These are phyloP conservation scores for Liquidambar formosana DNA, from an alignment of 164 flowering plant species.

Conservation along the genomic window DNA sequence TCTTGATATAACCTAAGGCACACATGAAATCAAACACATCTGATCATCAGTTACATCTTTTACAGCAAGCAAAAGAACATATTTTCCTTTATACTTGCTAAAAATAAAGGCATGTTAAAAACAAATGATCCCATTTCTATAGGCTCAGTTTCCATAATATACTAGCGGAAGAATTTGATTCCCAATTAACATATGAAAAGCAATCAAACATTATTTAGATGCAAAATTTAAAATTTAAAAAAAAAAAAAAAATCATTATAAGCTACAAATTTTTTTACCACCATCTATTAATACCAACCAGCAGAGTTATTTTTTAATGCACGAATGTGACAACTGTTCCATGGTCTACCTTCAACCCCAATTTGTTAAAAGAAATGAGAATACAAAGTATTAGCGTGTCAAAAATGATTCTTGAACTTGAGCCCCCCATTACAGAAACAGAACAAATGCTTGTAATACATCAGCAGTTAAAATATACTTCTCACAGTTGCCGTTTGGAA, in stretches of 20 bases:
- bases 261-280: conserved; percentile 12
- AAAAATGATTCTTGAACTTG: not conserved
- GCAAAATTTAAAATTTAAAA: too few relatives aligned
- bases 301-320: not conserved
- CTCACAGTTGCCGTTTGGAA: conserved; percentile 36
- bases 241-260: not conserved
- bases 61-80: not conserved
- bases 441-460: not conserved
- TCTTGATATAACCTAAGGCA: too few relatives aligned
- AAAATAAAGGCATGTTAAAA: not conserved
- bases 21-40: not conserved
- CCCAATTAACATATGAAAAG: too few relatives aligned
- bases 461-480: not conserved
- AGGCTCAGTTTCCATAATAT: not conserved
- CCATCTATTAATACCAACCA: not conserved
- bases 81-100: not conserved
- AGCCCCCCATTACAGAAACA: not conserved
- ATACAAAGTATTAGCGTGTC: not conserved
- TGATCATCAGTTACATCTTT: not conserved
- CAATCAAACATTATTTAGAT: too few relatives aligned
- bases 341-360: not conserved
- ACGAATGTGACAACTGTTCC: conserved; percentile 10
- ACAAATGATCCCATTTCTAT: not conserved
- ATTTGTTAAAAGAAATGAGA: not conserved
- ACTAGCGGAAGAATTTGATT: not conserved